Conservation (phyloP, 2,329 filamentous ascomycete species). For the Thermothelomyces thermophilus region DNA sequence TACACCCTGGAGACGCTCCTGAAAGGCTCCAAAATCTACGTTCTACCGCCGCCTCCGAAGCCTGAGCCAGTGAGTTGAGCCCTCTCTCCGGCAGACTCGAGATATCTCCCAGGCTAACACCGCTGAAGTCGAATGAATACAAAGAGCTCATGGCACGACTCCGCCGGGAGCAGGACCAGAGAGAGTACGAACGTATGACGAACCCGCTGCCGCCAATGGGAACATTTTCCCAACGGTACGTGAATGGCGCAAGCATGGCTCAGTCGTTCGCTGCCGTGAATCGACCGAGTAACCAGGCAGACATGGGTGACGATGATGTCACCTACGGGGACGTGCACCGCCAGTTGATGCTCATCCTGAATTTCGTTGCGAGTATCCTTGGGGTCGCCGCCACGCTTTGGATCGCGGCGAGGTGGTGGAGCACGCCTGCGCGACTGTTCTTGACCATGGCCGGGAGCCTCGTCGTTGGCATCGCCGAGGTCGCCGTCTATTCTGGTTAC, state of each 20-base stretch:
- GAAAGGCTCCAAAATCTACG: slow-evolving; percentile 63
- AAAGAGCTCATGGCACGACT: slow-evolving; percentile 81
- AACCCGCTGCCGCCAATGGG: slow-evolving; percentile 52
- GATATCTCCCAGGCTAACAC: slow-evolving; percentile 4
- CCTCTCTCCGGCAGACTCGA: background rate
- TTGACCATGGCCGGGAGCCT: slow-evolving; percentile 64
- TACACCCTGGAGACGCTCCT: slow-evolving; percentile 64
- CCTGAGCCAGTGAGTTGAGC: slow-evolving; percentile 55
- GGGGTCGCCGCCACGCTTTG: slow-evolving; percentile 72
- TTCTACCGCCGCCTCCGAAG: slow-evolving; percentile 74
- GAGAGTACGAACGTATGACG: slow-evolving; percentile 75
- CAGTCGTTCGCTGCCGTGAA: slow-evolving; percentile 51
- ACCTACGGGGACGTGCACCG: slow-evolving; percentile 68
- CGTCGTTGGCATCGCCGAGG: slow-evolving; percentile 67
- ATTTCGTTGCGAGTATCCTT: slow-evolving; percentile 80
- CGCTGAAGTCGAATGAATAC: slow-evolving; percentile 65
- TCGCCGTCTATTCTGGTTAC: slow-evolving; percentile 70
- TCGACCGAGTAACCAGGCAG: slow-evolving; percentile 38
- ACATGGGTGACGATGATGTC: slow-evolving; percentile 51
- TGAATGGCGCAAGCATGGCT: slow-evolving; percentile 38
- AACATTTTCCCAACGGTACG: slow-evolving; percentile 54
- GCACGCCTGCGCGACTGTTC: slow-evolving; percentile 60
- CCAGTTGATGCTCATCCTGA: slow-evolving; percentile 80
- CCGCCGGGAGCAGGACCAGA: slow-evolving; percentile 73
- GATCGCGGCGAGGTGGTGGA: slow-evolving; percentile 73